These are phyloP conservation scores for Solanum ossicruentum DNA, from an alignment of 257 asterid genomes.

Conservation along the genomic window DNA sequence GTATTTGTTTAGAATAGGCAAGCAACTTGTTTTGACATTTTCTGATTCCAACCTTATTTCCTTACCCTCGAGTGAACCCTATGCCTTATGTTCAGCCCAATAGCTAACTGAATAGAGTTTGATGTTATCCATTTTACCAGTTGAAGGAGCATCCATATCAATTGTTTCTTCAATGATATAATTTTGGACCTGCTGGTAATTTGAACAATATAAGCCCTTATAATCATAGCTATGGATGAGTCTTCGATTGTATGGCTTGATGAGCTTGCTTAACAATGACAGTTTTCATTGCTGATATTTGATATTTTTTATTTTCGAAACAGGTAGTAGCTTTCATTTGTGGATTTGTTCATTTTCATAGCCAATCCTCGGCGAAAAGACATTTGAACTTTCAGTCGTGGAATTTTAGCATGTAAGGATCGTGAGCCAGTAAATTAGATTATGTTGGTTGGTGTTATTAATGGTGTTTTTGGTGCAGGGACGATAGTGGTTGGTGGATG, in stretches of 20 bases:
- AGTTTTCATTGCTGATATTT: background rate
- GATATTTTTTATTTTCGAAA: background rate
- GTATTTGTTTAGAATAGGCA: background rate
- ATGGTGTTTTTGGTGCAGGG: constrained; percentile 33
- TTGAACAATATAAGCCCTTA: background rate
- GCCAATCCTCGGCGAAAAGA: constrained; percentile 41
- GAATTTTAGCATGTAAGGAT: constrained; percentile 71
- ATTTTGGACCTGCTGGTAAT: background rate
- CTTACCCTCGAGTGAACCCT: background rate
- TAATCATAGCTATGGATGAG: background rate
- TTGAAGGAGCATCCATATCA: background rate
- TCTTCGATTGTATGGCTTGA: background rate
- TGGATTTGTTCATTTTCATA: constrained; percentile 55
- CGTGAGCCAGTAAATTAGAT: background rate
- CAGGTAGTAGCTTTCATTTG: constrained; percentile 70
- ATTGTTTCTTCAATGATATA: background rate
- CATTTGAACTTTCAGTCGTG: constrained; percentile 38
- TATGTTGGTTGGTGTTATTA: background rate
- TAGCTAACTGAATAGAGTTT: background rate
- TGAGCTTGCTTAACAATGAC: background rate
- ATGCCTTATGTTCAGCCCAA: background rate
- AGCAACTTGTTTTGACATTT: background rate
- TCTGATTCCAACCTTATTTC: background rate
- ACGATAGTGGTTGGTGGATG: constrained; percentile 94
- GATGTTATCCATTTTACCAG: background rate